These are phyloP conservation scores for Fusarium foetens DNA, from an alignment of 2,329 filamentous ascomycete genomes.

Conservation along the genomic window DNA sequence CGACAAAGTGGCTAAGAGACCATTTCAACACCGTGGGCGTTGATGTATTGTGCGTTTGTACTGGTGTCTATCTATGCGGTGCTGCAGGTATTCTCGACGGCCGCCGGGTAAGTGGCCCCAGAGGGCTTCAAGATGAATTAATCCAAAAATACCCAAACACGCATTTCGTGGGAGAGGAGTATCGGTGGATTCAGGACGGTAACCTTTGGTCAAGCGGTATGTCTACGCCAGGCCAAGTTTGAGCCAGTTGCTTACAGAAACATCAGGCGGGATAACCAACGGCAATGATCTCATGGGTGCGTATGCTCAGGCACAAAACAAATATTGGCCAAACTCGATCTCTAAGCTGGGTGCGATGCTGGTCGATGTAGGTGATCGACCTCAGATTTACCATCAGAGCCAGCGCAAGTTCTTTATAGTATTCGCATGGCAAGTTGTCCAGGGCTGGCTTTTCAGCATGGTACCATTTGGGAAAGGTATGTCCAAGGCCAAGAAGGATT, in stretches of 20 bases:
- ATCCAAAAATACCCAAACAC: conserved; percentile 51
- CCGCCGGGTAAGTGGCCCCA: conserved; percentile 58
- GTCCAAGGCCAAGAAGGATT: background rate
- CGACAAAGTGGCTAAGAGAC: conserved; percentile 54
- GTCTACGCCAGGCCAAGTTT: conserved; percentile 31
- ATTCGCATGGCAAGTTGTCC: conserved; percentile 53
- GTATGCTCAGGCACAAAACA: conserved; percentile 57
- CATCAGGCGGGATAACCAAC: conserved; percentile 63
- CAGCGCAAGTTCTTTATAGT: conserved; percentile 48
- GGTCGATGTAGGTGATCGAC: conserved; percentile 61
- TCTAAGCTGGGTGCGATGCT: conserved; percentile 57
- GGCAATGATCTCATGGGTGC: conserved; percentile 66
- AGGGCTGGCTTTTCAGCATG: conserved; percentile 41
- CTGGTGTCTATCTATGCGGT: conserved; percentile 60
- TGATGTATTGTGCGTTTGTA: conserved; percentile 64
- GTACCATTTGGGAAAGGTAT: background rate
- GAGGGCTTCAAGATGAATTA: conserved; percentile 55
- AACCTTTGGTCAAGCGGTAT: conserved; percentile 66
- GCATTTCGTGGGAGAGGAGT: conserved; percentile 56
- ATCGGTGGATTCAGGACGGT: conserved; percentile 63
- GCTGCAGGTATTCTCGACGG: conserved; percentile 60
- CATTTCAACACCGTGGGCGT: conserved; percentile 53
- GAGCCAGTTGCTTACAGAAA: background rate
- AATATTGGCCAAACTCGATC: conserved; percentile 55
- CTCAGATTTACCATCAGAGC: conserved; percentile 55